These are phyloP conservation scores for Forsythia viridissima DNA, from an alignment of 257 asterid species.

Conservation along the genomic window DNA sequence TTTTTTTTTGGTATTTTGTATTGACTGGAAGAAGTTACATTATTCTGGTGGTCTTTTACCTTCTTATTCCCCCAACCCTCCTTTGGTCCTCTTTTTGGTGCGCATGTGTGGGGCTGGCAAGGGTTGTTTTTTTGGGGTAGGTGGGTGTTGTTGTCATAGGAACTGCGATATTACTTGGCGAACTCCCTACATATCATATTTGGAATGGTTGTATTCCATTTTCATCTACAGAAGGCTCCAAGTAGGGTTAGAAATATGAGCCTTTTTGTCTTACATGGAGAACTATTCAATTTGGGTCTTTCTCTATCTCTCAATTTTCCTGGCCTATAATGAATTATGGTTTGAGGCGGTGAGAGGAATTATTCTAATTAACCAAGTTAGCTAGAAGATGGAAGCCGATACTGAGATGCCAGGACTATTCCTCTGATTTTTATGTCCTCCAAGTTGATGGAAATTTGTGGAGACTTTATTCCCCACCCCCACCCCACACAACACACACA, in stretches of 20 bases:
- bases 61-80: neutral
- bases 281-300: neutral
- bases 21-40: neutral
- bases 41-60: conserved; percentile 1
- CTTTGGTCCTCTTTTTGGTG: neutral
- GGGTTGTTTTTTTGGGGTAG: neutral
- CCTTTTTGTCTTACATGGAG: neutral
- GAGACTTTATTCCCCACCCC: neutral
- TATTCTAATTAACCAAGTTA: no score
- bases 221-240: neutral
- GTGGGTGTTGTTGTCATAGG: neutral
- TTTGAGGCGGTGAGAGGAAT: neutral
- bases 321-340: no score
- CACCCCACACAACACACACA: neutral
- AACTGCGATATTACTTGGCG: neutral
- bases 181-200: neutral
- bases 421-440: neutral
- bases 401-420: neutral
- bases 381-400: neutral
- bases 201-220: neutral
- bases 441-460: neutral
- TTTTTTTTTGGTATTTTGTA: neutral
- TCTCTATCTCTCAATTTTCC: neutral
- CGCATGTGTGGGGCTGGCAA: neutral
- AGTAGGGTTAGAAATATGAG: neutral